Evolutionary conservation across 768 basidiomycete species (phyloP), one percentile per base, ranked within the genome.

Genomic region (Leccinum barrowsii): DNA sequence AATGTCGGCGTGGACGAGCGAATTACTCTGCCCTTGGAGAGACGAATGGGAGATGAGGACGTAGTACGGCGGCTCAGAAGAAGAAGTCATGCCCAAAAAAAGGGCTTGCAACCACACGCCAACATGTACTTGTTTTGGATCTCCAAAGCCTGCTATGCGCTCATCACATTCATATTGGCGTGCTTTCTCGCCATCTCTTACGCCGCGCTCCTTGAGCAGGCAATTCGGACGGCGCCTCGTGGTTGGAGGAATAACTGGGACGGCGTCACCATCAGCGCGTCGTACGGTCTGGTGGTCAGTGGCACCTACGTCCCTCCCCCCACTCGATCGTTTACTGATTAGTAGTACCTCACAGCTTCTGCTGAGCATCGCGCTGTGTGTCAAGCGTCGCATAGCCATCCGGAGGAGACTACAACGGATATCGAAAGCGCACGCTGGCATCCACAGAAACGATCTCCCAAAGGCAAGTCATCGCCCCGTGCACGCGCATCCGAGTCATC

Each of bases 311-410:
- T 56, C 40, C n/a, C 40, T 32, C 4, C 12, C 4, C 11, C n/a
- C 50, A 51, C 10, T 37, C 15, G 30, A 22, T 21, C 22, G 35
- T 17, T 32, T 28, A 21, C 21, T 37, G 21, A 63, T 49, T 5
- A 34, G 32, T 34, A 34, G 11, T 13, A n/a, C 52, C 21, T 50
- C 55, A 30, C 37, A 87, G 90, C 74, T 85, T 44, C 69, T 82
- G 11, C 72, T 76, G 13, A 89, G 88, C 17, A 57, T 90, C 24
- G 73, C 81, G 15, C 78, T 87, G 63, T 90, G 86, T 62, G 72
- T 81, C 51, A 91, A 89, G 52, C 83, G 90, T 50, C 78, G 88
- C 51, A 77, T 91, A 37, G 82, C 85, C 2, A 83, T 92, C 50
- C 79, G 83, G 44, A 70, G 82, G 60, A 82, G 80, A 69, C 75